These are phyloP conservation scores for Amniculicola lignicola DNA, from an alignment of 495 filamentous ascomycete genomes.

Conservation along the genomic window DNA sequence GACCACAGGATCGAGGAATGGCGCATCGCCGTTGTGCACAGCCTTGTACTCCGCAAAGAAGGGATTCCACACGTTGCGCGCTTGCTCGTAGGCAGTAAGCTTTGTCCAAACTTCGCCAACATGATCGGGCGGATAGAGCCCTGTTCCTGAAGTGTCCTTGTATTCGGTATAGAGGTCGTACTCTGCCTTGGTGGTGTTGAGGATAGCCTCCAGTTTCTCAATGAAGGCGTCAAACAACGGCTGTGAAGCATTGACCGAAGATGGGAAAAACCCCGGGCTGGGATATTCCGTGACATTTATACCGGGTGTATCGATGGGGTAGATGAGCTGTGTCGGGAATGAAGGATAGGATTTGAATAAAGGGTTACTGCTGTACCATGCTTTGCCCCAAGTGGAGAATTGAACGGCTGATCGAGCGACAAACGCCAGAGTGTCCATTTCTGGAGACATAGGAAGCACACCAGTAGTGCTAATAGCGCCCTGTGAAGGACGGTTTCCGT, in stretches of 20 bases:
- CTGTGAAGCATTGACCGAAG: background rate
- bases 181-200: background rate
- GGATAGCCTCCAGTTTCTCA: background rate
- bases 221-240: background rate
- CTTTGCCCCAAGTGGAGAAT: background rate
- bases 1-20: background rate
- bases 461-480: constrained; percentile 44
- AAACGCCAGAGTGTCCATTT: constrained; percentile 47
- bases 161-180: background rate
- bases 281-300: background rate
- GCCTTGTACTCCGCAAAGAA: background rate
- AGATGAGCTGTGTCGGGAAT: background rate
- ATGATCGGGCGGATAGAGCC: background rate
- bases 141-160: background rate
- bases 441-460: constrained; percentile 46
- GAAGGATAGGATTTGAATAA: background rate
- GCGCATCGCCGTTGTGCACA: background rate
- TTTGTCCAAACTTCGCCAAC: background rate
- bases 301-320: background rate
- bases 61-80: background rate
- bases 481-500: constrained; percentile 49
- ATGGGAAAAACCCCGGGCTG: background rate
- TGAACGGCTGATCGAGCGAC: constrained; percentile 26
- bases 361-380: background rate
- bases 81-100: background rate